phyloP scores from a whole-genome alignment of 139 green algal genomes.

The Volvox reticuliferus region DNA sequence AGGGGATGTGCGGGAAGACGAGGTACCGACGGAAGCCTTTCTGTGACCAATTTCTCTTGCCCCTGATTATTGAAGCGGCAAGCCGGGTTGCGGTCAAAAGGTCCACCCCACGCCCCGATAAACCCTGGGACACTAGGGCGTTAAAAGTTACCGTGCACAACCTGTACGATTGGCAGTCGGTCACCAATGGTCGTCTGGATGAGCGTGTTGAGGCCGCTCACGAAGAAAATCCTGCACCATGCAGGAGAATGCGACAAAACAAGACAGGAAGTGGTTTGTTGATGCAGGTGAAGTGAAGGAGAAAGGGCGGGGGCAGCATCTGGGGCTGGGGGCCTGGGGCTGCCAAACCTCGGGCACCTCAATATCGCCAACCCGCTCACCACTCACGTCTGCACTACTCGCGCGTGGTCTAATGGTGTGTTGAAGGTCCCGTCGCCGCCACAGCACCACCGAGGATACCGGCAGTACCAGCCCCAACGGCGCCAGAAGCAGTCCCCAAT shows the following conservation, averaged over 20 bases:
- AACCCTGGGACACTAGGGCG: no score
- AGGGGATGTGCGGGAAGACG: no score
- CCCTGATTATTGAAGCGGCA: no score
- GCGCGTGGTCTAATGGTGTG: not conserved
- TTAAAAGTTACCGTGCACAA: not conserved
- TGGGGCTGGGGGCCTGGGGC: no score
- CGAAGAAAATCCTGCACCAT: slow-evolving; percentile 73
- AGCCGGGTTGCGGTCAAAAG: no score
- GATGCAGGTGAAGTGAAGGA: not conserved
- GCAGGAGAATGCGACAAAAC: not conserved
- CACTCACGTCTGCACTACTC: slow-evolving; percentile 47
- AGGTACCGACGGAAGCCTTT: no score
- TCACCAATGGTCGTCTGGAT: slow-evolving; percentile 76
- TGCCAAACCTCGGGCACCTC: not conserved
- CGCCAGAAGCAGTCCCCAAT: no score
- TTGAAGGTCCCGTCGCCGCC: not conserved
- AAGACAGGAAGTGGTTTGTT: not conserved
- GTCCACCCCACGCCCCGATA: no score
- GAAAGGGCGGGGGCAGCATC: not conserved
- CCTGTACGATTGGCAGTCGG: slow-evolving; percentile 77
- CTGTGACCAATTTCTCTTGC: no score
- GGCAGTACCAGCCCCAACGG: not conserved
- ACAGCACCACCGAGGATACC: not conserved
- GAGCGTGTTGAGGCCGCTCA: slow-evolving; percentile 74
- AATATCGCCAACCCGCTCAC: no score